Evolutionary conservation across 495 filamentous ascomycete species (phyloP).

Genomic region (Penicillium flavigenum): DNA sequence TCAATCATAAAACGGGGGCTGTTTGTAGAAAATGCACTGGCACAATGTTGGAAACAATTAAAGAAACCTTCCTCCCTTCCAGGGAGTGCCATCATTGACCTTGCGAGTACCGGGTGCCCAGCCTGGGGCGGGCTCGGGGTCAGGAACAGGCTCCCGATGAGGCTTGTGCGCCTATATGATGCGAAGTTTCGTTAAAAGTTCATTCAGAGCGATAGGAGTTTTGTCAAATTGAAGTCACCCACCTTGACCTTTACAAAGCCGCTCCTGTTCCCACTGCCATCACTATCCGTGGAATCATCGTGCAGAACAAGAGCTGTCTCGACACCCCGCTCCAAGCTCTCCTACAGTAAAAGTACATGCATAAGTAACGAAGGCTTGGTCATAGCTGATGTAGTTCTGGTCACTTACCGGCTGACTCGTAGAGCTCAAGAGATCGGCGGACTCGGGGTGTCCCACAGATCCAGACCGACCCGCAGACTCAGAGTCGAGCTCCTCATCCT

Average conservation of each 20-base stretch:
- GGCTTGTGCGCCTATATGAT: neutral
- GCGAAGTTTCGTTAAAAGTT: neutral
- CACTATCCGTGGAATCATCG: neutral
- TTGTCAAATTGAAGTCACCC: neutral
- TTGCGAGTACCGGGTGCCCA: slow-evolving; percentile 3
- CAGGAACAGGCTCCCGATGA: neutral
- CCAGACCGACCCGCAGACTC: neutral
- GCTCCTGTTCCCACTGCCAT: neutral
- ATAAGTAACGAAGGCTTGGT: neutral
- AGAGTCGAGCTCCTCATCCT: neutral
- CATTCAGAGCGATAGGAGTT: neutral
- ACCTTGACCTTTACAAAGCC: slow-evolving; percentile 5
- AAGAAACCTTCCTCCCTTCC: neutral
- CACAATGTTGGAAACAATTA: neutral
- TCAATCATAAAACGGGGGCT: neutral
- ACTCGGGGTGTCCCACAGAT: neutral
- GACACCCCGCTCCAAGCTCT: neutral
- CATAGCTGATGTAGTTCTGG: neutral
- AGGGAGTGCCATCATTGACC: neutral
- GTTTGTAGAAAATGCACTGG: neutral
- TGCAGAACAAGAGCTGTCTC: neutral
- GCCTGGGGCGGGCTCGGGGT: neutral
- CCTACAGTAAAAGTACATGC: neutral
- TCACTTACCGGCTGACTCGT: neutral
- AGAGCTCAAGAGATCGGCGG: neutral